Evolutionary conservation across 2,329 filamentous ascomycete genomes (phyloP), one percentile per base, ranked within the genome.

Genomic region (Fusarium multiceps): DNA sequence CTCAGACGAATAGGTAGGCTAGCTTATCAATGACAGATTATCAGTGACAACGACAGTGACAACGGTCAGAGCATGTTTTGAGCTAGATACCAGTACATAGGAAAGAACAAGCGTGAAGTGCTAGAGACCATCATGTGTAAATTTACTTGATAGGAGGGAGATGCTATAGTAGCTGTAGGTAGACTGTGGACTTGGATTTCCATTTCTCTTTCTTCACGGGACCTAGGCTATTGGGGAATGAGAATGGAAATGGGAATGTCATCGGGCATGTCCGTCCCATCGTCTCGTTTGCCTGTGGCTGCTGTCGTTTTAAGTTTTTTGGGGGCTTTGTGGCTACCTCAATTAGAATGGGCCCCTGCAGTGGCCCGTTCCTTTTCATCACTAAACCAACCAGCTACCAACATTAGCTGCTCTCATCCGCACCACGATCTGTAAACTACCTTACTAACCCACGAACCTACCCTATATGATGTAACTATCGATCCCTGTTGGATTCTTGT

Each of bases 301-400:
- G 32, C 25, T 34, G 28, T 23, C 37, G 30, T 45, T 60, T 62
- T 60, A 42, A 23, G 34, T 55, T 62, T 43, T 27, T 55, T n/a
- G 10, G 34, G 42, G 54, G 57, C 57, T 59, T 65, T 48, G 50
- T 45, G 40, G 20, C 21, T 14, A 25, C 25, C 34, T 37, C 34
- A 12, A n/a, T 37, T 37, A 37, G 34, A 30, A 43, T 62, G 21
- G 58, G 30, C 42, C 49, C 32, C 45, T 63, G 40, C 14, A 41
- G 18, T 59, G 37, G 41, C 40, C 20, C 30, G 37, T 56, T 34
- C 20, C 30, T 21, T 42, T 55, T 42, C 23, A 28, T 27, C 40
- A 56, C 30, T 20, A 18, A 7, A 7, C 13, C 30, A 14, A 10
- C 34, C 34, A 37, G 4, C 25, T 30, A 13, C 25, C 28, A 27